Conservation (phyloP, 805 yeast genomes). For the Tetrapisispora arboricola region DNA sequence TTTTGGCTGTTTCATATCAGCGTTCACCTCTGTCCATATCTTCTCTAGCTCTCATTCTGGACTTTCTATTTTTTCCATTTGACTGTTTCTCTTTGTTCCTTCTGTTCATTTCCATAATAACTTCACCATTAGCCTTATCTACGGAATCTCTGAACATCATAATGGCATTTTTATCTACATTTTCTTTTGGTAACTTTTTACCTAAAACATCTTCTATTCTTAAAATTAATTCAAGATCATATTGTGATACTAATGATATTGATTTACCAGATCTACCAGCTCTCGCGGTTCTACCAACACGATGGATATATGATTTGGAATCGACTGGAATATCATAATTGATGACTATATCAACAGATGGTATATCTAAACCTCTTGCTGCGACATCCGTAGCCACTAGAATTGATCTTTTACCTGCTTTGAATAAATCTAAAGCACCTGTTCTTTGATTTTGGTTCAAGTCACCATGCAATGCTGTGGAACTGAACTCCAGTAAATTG, state of each 20-base stretch:
- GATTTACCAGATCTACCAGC: constrained; percentile 96
- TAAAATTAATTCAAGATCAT: constrained; percentile 73
- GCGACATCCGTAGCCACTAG: constrained; percentile 91
- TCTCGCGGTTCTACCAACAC: constrained; percentile 98
- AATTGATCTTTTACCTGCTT: constrained; percentile 87
- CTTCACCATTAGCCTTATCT: constrained; percentile 85
- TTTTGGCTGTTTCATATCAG: no score
- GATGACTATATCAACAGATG: constrained; percentile 94
- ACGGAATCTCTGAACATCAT: constrained; percentile 74
- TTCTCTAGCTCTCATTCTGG: constrained; percentile 32
- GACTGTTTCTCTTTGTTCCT: constrained; percentile 45
- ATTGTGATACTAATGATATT: constrained; percentile 55
- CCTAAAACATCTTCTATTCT: constrained; percentile 80
- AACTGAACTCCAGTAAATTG: no score
- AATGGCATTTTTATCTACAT: constrained; percentile 67
- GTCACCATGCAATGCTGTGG: constrained; percentile 80
- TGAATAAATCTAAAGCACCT: constrained; percentile 82
- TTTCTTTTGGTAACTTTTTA: constrained; percentile 78
- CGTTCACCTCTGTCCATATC: constrained; percentile 40
- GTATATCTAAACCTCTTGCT: constrained; percentile 96
- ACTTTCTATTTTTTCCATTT: constrained; percentile 32
- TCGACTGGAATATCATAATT: constrained; percentile 97
- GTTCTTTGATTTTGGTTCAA: constrained; percentile 72
- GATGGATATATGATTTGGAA: constrained; percentile 91
- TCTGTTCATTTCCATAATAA: constrained; percentile 64